These are phyloP conservation scores for Forsythia viridissima DNA, from an alignment of 257 asterid genomes.

Conservation along the genomic window DNA sequence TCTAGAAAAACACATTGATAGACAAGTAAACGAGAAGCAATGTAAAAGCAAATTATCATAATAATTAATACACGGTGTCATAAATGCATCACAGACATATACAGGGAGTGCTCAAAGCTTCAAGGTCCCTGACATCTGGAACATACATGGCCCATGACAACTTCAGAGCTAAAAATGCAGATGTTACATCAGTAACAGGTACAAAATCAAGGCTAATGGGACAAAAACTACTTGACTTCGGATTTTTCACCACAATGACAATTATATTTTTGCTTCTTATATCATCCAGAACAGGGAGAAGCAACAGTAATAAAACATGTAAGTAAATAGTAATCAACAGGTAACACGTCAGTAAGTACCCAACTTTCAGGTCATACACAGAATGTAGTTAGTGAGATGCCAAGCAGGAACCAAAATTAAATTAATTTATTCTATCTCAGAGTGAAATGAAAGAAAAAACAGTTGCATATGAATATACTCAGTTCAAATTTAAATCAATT, in stretches of 20 bases:
- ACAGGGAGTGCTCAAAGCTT: background rate
- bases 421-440: background rate
- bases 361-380: background rate
- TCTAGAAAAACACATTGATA: background rate
- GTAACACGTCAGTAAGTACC: background rate
- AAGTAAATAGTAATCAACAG: background rate
- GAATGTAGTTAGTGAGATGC: background rate
- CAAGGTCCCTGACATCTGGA: background rate
- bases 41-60: background rate
- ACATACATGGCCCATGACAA: background rate
- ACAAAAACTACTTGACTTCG: background rate
- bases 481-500: background rate
- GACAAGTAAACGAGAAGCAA: background rate
- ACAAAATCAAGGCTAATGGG: background rate
- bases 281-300: background rate
- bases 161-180: background rate
- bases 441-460: background rate
- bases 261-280: background rate
- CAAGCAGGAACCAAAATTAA: background rate
- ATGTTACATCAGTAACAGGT: background rate
- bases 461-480: background rate
- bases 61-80: background rate
- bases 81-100: background rate
- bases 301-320: background rate
- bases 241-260: background rate